These are phyloP conservation scores for Paspalum notatum DNA, from an alignment of 176 grass and related monocot species.

Conservation along the genomic window DNA sequence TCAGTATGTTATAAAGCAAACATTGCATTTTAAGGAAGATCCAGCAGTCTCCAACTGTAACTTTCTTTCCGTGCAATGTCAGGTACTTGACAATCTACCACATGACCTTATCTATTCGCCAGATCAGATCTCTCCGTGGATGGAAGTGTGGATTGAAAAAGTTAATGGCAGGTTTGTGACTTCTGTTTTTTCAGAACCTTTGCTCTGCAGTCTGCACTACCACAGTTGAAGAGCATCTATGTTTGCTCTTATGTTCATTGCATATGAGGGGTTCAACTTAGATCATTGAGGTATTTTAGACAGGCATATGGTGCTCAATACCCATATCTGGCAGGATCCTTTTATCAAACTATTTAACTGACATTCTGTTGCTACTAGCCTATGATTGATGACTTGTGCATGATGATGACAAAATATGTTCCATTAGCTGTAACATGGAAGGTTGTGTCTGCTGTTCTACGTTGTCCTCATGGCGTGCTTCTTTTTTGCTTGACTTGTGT, in stretches of 20 bases:
- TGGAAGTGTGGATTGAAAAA: conserved; percentile 98
- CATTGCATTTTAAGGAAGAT: conserved; percentile 18
- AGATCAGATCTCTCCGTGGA: conserved; percentile 90
- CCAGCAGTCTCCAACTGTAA: conserved; percentile 21
- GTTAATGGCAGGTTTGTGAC: conserved; percentile 62
- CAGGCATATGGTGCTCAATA: neutral
- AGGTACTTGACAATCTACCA: conserved; percentile 99
- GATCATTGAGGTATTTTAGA: conserved; percentile 5
- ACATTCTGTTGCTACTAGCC: neutral
- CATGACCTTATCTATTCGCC: conserved; percentile 95
- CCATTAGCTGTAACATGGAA: neutral
- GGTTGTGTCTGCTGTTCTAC: conserved; percentile 9
- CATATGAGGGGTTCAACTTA: conserved; percentile 18
- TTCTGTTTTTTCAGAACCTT: conserved; percentile 20
- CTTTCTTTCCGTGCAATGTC: conserved; percentile 42
- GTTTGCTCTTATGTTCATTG: conserved; percentile 32
- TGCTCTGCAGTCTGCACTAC: neutral
- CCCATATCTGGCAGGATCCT: conserved; percentile 11
- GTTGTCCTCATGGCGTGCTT: neutral
- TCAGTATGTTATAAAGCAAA: conserved; percentile 21
- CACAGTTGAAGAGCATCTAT: conserved; percentile 8
- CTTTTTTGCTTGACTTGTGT: conserved; percentile 1
- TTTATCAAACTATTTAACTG: conserved; percentile 2
- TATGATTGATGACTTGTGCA: conserved; percentile 9
- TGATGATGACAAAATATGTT: conserved; percentile 16